Base-by-base conservation (phyloP, 2,329 filamentous ascomycete genomes). In the Penicillium concentricum region DNA sequence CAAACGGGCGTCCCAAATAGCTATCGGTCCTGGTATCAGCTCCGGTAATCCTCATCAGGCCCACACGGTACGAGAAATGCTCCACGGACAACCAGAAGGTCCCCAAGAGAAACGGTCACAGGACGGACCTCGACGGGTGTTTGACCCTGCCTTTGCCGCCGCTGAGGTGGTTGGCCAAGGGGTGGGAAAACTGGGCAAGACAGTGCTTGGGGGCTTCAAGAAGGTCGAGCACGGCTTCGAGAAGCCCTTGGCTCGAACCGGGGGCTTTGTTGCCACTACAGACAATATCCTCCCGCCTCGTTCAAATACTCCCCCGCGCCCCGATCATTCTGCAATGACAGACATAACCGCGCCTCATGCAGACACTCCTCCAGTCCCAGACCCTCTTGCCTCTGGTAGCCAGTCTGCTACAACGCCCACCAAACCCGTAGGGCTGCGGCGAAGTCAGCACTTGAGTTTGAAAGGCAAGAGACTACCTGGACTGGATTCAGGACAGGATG, bases 21-120 rank as follows among this genome's bases (percentile, higher is more conserved):
- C 65, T 20, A 72, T 80, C 59, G 76, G 78, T 10, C 72, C 78
- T 34, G 83, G 83, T 54, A 68, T 82, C 38, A 83, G 80, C 64
- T 80, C 82, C 30, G 83, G 83, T 59, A 77, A 86, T 60, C 83
- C 83, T 35, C 82, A 85, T 65, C 77, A 86, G 65, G 77, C 79
- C 45, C 79, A 81, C 55, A 81, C 80, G 9, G 61, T 83, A n/a
- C 72, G 75, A 39, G 73, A 80, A 34, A 72, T 78, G 34, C 64
- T 82, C 20, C 69, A 76, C 37, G 65, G 67, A 28, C 28, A 48
- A 26, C 16, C 53, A 44, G 39, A 66, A 56, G 56, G 51, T 8
- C 57, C 54, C 22, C 41, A 48, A 26, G 43, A 48, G 32, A 61
- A 61, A 30, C 48, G 54, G 13, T 61, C 57, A 9, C 59, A 65